Evolutionary conservation across 1,284 basidiomycete species (phyloP), one percentile per base, ranked within the genome.

Genomic region (Thecaphora thlaspeos): DNA sequence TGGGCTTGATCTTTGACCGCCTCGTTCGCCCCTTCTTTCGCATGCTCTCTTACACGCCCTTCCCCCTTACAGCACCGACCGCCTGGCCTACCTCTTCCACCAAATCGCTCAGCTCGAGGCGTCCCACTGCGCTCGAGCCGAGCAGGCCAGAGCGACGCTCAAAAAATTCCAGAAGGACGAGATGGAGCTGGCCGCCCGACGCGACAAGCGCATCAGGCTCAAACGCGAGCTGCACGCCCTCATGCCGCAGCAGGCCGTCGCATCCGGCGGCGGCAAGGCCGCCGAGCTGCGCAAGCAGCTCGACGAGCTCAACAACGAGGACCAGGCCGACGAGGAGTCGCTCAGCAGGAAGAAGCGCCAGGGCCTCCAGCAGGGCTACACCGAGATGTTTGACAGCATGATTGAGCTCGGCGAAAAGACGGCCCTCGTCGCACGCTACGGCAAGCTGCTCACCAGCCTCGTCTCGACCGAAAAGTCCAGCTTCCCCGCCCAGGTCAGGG

Each of bases 391-490:
- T 36, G 71, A 74, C 54, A 68, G 64, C 41, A 50, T 73, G 40
- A 69, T 71, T 48, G 68, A 70, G 48, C 65, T 71, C 41, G 71
- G 71, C 18, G 71, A 74, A 34, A 72, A 71, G 53, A 47, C 71
- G 51, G 65, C 71, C 3, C 49, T 73, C 19, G 59, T 65, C 7
- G 67, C 71, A 10, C 64, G 68, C 15, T 64, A 74, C 42, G 70
- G 70, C 46, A 74, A 74, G 51, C 52, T 72, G 23, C 47, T 74
- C 28, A 55, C 57, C 26, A 51, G 52, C 2, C 38, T 61, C 17
- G 41, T 73, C 26, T 57, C 71, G 19, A 59, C 61, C 36, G 66
- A 67, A n/a, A 54, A 53, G 32, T 51, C 66, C 4, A 42, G 55
- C 2, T 68, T 67, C 54, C 69, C 70, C 11, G 59, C 58, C 15